These are phyloP conservation scores for Boletus reticulatus DNA, from an alignment of 768 basidiomycete species.

Conservation along the genomic window DNA sequence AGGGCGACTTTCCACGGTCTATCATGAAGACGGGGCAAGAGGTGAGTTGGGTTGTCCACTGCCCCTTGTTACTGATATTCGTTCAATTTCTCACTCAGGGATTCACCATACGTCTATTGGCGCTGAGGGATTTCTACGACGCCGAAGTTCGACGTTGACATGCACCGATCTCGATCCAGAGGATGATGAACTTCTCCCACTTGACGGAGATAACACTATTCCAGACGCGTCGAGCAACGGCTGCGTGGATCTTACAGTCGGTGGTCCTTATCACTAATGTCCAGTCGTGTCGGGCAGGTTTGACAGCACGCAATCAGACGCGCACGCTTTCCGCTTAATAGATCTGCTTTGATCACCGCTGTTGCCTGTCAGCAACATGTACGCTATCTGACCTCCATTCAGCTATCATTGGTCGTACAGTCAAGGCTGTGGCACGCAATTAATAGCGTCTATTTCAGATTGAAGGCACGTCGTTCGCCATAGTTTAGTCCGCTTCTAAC, in stretches of 20 bases:
- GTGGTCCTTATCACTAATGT: not conserved
- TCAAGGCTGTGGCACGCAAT: no score
- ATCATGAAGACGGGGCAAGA: conserved; percentile 42
- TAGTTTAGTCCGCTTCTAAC: no score
- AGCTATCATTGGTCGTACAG: no score
- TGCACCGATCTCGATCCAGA: conserved; percentile 27
- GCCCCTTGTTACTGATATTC: not conserved
- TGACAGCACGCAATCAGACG: not conserved
- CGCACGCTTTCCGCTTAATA: conserved; percentile 9
- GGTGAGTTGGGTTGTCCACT: conserved; percentile 26
- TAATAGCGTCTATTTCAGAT: no score
- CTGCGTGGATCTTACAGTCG: not conserved
- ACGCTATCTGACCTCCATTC: no score
- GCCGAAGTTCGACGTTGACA: conserved; percentile 31
- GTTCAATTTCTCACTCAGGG: conserved; percentile 44
- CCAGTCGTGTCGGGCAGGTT: not conserved
- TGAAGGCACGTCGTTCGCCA: no score
- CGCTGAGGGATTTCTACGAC: conserved; percentile 64
- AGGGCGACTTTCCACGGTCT: not conserved
- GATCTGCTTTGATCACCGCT: conserved; percentile 4
- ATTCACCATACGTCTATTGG: conserved; percentile 72
- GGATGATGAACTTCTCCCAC: conserved; percentile 23
- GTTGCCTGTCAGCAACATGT: no score
- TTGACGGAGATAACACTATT: not conserved
- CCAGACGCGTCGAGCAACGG: not conserved